These are phyloP conservation scores for Thermothelomyces thermophilus DNA, from an alignment of 2,329 filamentous ascomycete species.

Conservation along the genomic window DNA sequence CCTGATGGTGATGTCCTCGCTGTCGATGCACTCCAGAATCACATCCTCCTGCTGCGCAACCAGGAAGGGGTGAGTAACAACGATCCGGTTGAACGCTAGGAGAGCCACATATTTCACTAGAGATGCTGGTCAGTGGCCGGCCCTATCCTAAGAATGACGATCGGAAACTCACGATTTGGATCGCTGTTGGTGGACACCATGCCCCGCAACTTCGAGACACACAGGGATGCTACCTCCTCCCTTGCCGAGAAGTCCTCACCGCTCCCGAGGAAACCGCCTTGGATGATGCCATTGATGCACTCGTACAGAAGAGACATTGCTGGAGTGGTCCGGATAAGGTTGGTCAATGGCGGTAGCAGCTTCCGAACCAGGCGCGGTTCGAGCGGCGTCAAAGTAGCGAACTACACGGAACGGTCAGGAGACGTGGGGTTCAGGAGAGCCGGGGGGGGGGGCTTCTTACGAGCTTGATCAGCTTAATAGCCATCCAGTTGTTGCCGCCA, in stretches of 20 bases:
- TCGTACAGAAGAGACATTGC: conserved; percentile 99
- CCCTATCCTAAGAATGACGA: not conserved
- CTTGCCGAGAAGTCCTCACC: conserved; percentile 72
- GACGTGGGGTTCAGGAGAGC: not conserved
- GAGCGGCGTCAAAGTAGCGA: conserved; percentile 86
- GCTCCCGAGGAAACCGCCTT: conserved; percentile 85
- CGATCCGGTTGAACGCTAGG: conserved; percentile 92
- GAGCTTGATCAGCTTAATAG: conserved; percentile 97
- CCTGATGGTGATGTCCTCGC: conserved; percentile 90
- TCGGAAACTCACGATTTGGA: conserved; percentile 66
- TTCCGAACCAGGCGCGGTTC: conserved; percentile 91
- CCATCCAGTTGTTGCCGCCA: conserved; percentile 98
- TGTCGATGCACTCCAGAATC: conserved; percentile 93
- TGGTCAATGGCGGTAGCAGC: conserved; percentile 80
- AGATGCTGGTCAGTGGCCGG: conserved; percentile 12
- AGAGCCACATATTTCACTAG: conserved; percentile 94
- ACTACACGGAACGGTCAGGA: conserved; percentile 48
- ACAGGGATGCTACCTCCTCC: conserved; percentile 87
- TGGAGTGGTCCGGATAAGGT: conserved; percentile 86
- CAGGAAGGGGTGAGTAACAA: conserved; percentile 76
- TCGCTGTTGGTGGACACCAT: conserved; percentile 94
- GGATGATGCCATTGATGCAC: conserved; percentile 97
- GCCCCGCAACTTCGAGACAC: conserved; percentile 83
- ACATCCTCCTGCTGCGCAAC: conserved; percentile 93
- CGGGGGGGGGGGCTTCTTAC: conserved; percentile 36